Conservation (phyloP, 2,329 filamentous ascomycete genomes). For the Fusarium sp. region DNA sequence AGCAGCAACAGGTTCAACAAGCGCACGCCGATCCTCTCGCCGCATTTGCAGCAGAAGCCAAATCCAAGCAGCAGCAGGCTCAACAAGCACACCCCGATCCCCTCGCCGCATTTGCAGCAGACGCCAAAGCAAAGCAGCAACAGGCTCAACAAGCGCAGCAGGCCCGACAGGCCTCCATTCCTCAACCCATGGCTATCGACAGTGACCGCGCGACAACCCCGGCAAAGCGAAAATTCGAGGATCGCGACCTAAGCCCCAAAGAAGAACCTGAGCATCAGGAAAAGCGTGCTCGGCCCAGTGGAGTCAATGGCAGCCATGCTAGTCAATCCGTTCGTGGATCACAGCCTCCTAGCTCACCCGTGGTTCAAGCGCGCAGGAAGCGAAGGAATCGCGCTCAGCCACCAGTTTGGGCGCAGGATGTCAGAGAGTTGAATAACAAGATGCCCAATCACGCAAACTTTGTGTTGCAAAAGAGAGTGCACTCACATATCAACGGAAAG, state of each 20-base stretch:
- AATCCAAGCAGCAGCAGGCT: constrained; percentile 20
- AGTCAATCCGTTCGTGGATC: constrained; percentile 36
- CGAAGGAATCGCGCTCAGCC: constrained; percentile 49
- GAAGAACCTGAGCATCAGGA: constrained; percentile 57
- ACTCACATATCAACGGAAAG: constrained; percentile 51
- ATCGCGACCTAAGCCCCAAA: constrained; percentile 55
- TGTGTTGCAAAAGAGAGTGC: constrained; percentile 42
- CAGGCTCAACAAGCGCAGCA: constrained; percentile 12
- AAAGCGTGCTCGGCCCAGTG: constrained; percentile 58
- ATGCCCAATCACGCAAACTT: constrained; percentile 48
- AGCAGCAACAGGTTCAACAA: constrained; percentile 19
- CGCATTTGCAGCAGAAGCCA: constrained; percentile 43
- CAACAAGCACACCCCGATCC: constrained; percentile 43
- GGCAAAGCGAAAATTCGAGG: constrained; percentile 52
- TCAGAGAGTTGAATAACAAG: constrained; percentile 47
- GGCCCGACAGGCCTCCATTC: constrained; percentile 26
- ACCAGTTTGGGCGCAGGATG: constrained; percentile 60
- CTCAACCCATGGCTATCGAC: constrained; percentile 45
- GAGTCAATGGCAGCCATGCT: constrained; percentile 54
- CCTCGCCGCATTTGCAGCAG: constrained; percentile 40
- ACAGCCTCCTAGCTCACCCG: constrained; percentile 44
- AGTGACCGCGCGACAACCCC: constrained; percentile 48
- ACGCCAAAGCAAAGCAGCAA: constrained; percentile 37
- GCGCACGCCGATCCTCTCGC: constrained; percentile 43
- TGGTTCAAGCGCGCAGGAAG: constrained; percentile 51